phyloP scores from a whole-genome alignment of 2,329 filamentous ascomycete species.

The Fusarium graminum region DNA sequence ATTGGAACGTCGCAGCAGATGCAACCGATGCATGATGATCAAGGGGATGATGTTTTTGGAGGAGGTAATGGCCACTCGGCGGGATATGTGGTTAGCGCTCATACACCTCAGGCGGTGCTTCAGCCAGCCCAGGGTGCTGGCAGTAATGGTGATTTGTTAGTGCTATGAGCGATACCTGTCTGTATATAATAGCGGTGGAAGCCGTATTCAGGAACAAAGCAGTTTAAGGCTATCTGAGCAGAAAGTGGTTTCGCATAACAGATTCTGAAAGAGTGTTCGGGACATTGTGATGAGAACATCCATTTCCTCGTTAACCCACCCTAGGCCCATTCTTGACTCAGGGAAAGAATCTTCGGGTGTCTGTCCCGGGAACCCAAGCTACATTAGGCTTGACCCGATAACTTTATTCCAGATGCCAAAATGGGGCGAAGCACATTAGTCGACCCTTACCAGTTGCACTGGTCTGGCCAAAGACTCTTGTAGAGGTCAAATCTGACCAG shows the following conservation, averaged over 20 bases:
- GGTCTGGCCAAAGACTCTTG: constrained; percentile 9
- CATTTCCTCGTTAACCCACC: constrained; percentile 5
- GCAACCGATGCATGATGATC: constrained; percentile 76
- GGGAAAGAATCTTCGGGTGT: constrained; percentile 20
- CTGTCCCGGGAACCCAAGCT: constrained; percentile 21
- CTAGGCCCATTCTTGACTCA: constrained; percentile 18
- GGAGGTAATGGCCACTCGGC: constrained; percentile 66
- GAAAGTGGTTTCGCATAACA: constrained; percentile 1
- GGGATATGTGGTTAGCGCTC: constrained; percentile 83
- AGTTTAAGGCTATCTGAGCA: constrained; percentile 9
- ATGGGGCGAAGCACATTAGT: constrained; percentile 31
- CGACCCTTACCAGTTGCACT: constrained; percentile 3
- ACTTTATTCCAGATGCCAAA: constrained; percentile 42
- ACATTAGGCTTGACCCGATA: constrained; percentile 38
- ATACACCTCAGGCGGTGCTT: constrained; percentile 80
- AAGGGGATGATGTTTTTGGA: constrained; percentile 72
- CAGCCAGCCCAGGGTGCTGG: constrained; percentile 74
- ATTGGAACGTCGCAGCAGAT: constrained; percentile 79
- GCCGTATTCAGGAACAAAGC: constrained; percentile 29
- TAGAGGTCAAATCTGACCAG: constrained; percentile 17
- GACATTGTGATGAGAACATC: constrained; percentile 4
- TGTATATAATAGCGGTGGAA: constrained; percentile 37
- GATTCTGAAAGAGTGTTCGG: background rate
- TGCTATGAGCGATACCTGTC: constrained; percentile 62
- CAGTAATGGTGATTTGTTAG: constrained; percentile 78